Conservation (phyloP, 306 rosid species). For the Macrotyloma uniflorum region DNA sequence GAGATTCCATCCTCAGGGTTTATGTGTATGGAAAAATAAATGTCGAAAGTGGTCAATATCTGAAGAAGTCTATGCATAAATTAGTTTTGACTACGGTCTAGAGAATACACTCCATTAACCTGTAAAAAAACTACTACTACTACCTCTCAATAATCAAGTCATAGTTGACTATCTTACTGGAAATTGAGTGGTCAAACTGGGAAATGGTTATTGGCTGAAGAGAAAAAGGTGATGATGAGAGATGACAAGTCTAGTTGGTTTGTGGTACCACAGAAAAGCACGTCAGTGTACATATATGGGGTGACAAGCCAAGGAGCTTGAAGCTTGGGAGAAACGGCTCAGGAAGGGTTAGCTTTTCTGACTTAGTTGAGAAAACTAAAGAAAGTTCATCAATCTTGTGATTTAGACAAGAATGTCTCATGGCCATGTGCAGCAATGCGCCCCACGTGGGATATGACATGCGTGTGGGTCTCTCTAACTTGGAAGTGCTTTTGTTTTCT, state of each 20-base stretch:
- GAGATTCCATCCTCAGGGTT: neutral
- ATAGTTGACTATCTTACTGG: slow-evolving; percentile 28
- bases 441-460: slow-evolving; percentile 74
- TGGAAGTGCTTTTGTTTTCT: slow-evolving; percentile 49
- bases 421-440: slow-evolving; percentile 76
- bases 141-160: slow-evolving; percentile 34
- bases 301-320: slow-evolving; percentile 42
- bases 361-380: slow-evolving; percentile 31
- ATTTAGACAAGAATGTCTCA: slow-evolving; percentile 67
- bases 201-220: slow-evolving; percentile 29
- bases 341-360: slow-evolving; percentile 16
- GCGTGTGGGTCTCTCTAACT: slow-evolving; percentile 71
- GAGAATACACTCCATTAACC: neutral
- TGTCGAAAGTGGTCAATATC: neutral
- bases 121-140: neutral
- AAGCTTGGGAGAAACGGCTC: slow-evolving; percentile 38
- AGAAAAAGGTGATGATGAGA: slow-evolving; percentile 14
- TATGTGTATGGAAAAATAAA: neutral
- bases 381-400: slow-evolving; percentile 42
- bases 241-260: slow-evolving; percentile 32
- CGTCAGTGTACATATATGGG: slow-evolving; percentile 21
- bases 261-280: slow-evolving; percentile 36
- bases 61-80: neutral
- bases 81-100: neutral
- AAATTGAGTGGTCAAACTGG: slow-evolving; percentile 40